phyloP scores from a whole-genome alignment of 2,329 filamentous ascomycete genomes.

The Colletotrichum gloeosporioides region DNA sequence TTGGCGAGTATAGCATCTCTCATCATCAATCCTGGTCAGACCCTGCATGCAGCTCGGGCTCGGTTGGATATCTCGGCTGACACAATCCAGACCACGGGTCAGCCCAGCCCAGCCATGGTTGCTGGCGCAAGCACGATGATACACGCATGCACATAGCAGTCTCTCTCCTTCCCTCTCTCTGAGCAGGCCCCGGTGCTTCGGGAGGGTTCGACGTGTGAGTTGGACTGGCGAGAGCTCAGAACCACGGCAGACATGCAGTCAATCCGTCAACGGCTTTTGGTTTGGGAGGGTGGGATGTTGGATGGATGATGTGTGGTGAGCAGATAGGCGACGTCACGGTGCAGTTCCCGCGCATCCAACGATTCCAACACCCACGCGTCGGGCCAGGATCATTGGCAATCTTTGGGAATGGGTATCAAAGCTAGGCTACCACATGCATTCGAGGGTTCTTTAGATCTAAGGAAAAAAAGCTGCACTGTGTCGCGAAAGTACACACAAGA shows the following conservation, averaged over 20 bases:
- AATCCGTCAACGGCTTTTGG: not conserved
- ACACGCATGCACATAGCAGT: not conserved
- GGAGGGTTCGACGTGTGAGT: not conserved
- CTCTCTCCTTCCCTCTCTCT: not conserved
- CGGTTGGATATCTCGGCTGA: not conserved
- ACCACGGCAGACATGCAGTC: not conserved
- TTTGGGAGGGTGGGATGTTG: not conserved
- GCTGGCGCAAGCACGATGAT: not conserved
- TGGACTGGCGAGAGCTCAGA: not conserved
- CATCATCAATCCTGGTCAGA: not conserved
- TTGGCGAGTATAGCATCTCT: not conserved
- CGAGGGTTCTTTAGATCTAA: no score
- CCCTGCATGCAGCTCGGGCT: slow-evolving; percentile 16
- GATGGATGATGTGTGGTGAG: not conserved
- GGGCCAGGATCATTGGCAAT: not conserved
- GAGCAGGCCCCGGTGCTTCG: not conserved
- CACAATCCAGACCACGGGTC: not conserved
- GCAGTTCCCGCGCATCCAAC: not conserved
- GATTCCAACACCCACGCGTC: not conserved
- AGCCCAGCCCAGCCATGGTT: not conserved
- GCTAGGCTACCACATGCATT: not conserved
- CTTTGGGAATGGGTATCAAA: not conserved
- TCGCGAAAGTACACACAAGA: not conserved
- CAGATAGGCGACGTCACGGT: slow-evolving; percentile 21
- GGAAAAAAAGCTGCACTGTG: not conserved